Conservation (phyloP, 2,329 filamentous ascomycete species). For the Emergomyces pasteurianus region DNA sequence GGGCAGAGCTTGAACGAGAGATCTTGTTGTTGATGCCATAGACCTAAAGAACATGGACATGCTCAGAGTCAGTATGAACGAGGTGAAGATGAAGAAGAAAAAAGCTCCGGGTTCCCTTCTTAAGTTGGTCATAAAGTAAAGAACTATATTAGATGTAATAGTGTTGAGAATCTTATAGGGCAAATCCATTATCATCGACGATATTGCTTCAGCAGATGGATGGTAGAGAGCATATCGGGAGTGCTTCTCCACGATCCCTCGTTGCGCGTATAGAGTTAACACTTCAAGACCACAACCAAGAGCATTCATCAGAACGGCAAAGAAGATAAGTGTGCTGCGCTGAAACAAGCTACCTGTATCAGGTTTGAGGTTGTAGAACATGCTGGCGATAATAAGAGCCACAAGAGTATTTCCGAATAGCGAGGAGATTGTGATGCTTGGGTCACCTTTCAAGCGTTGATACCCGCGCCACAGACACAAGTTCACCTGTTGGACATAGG, state of each 20-base stretch:
- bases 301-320: slow-evolving; percentile 74
- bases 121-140: slow-evolving; percentile 83
- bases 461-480: slow-evolving; percentile 75
- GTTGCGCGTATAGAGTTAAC: slow-evolving; percentile 72
- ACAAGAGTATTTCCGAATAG: slow-evolving; percentile 58
- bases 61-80: slow-evolving; percentile 53
- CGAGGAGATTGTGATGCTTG: slow-evolving; percentile 56
- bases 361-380: slow-evolving; percentile 63
- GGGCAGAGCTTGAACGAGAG: slow-evolving; percentile 57
- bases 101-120: slow-evolving; percentile 61
- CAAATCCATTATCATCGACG: slow-evolving; percentile 68
- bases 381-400: slow-evolving; percentile 63
- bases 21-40: slow-evolving; percentile 61
- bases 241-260: slow-evolving; percentile 87
- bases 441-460: slow-evolving; percentile 62
- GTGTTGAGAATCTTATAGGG: slow-evolving; percentile 69
- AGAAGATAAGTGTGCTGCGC: slow-evolving; percentile 70
- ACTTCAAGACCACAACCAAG: slow-evolving; percentile 71
- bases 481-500: slow-evolving; percentile 58
- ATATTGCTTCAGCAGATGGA: slow-evolving; percentile 65
- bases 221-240: slow-evolving; percentile 77
- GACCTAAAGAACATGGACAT: slow-evolving; percentile 76
- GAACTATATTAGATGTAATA: slow-evolving; percentile 61
- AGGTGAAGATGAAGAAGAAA: slow-evolving; percentile 54
- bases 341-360: slow-evolving; percentile 61